Evolutionary conservation across 1,284 basidiomycete genomes (phyloP).

Genomic region (Cryptococcus deneoformans): DNA sequence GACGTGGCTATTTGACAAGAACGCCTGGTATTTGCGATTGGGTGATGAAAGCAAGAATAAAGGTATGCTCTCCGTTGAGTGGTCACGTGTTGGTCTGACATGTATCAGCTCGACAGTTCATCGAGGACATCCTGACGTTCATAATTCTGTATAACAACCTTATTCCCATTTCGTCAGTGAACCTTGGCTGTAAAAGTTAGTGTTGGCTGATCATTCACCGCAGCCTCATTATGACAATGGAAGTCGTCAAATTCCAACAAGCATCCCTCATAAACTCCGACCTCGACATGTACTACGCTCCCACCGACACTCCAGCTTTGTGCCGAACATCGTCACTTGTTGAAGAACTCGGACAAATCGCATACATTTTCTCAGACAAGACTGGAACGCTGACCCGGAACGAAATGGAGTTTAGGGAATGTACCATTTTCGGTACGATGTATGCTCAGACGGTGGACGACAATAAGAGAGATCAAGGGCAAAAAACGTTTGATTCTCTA

Average conservation of each 20-base stretch:
- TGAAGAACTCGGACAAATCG: slow-evolving; percentile 95
- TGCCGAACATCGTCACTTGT: slow-evolving; percentile 97
- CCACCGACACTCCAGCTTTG: slow-evolving; percentile 91
- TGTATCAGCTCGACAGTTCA: slow-evolving; percentile 65
- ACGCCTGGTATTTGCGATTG: slow-evolving; percentile 75
- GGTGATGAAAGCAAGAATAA: slow-evolving; percentile 46
- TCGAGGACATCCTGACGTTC: slow-evolving; percentile 96
- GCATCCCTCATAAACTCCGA: slow-evolving; percentile 97
- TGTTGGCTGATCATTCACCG: background rate
- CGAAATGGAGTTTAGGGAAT: slow-evolving; percentile 97
- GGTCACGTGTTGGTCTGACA: slow-evolving; percentile 3
- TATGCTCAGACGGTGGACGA: slow-evolving; percentile 91
- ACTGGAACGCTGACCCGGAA: slow-evolving; percentile 96
- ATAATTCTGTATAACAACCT: slow-evolving; percentile 99
- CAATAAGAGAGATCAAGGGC: slow-evolving; percentile 61
- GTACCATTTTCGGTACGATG: slow-evolving; percentile 80
- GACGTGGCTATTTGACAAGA: slow-evolving; percentile 69
- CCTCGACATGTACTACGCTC: slow-evolving; percentile 92
- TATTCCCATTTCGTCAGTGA: slow-evolving; percentile 83
- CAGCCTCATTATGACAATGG: slow-evolving; percentile 95
- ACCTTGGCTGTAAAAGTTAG: background rate
- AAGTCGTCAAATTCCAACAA: slow-evolving; percentile 98
- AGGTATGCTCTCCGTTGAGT: slow-evolving; percentile 23
- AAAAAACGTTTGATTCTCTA: slow-evolving; percentile 49
- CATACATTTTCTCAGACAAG: slow-evolving; percentile 97